A percentile compares a stretch with the other conserved stretches of the same genome.
phyloP scores from a whole-genome alignment of 2,329 filamentous ascomycete genomes.

The Magnaporthiopsis poae region DNA sequence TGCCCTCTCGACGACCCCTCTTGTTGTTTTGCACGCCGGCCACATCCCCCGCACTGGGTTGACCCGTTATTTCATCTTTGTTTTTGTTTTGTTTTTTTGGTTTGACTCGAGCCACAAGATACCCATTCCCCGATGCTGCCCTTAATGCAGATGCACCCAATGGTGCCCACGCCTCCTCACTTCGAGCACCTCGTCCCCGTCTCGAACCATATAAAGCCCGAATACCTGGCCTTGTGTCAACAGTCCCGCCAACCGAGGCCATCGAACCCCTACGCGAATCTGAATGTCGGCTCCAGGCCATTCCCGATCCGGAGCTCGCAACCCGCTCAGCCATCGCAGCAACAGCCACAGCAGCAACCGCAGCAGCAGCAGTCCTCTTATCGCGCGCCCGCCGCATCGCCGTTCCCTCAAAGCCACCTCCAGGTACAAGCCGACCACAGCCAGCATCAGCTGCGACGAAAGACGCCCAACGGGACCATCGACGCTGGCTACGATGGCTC shows the following conservation, averaged over 20 bases:
- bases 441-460: constrained; percentile 77
- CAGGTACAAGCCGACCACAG: constrained; percentile 22
- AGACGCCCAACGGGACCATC: constrained; percentile 89
- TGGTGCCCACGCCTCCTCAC: constrained; percentile 32
- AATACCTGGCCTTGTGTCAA: constrained; percentile 18
- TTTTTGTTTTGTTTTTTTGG: not conserved
- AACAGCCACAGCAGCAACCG: constrained; percentile 3
- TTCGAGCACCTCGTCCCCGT: constrained; percentile 26
- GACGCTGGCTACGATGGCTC: constrained; percentile 86
- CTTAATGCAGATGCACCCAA: constrained; percentile 39
- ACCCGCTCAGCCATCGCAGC: constrained; percentile 17
- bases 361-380: not conserved
- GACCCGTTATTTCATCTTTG: not conserved
- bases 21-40: constrained; percentile 3
- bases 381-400: constrained; percentile 10
- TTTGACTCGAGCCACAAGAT: not conserved
- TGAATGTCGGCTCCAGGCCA: constrained; percentile 19
- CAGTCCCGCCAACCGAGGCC: constrained; percentile 14
- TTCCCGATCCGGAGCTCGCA: constrained; percentile 29
- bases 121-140: constrained; percentile 32
- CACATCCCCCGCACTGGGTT: not conserved
- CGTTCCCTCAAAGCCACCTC: constrained; percentile 14
- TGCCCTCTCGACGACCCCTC: constrained; percentile 12
- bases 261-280: constrained; percentile 12
- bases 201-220: constrained; percentile 20